Evolutionary conservation across 768 basidiomycete species (phyloP).

Genomic region (Russula griseocarnosa): DNA sequence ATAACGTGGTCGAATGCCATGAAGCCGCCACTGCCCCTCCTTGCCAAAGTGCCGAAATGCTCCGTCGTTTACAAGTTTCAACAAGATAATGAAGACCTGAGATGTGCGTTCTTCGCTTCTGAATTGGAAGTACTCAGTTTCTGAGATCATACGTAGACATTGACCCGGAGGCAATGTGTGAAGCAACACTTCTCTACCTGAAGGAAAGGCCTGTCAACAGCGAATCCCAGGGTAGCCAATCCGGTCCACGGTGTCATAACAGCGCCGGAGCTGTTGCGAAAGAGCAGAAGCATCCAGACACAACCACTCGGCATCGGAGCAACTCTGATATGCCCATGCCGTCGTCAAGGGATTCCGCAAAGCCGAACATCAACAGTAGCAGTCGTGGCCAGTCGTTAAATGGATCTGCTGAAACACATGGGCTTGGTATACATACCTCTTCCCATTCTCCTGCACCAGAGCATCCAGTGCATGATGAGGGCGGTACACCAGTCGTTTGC

Average conservation of each 20-base stretch:
- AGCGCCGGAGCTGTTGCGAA: neutral
- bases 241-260: neutral
- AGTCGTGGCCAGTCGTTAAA: neutral
- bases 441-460: neutral
- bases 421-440: neutral
- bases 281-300: constrained; percentile 2
- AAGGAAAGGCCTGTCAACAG: constrained; percentile 7
- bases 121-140: neutral
- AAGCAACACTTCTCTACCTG: constrained; percentile 12
- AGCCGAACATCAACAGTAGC: neutral
- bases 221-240: neutral
- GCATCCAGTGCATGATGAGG: neutral
- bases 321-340: neutral
- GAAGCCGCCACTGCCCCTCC: constrained; percentile 44
- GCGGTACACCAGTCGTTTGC: neutral
- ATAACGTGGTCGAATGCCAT: constrained; percentile 54
- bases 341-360: neutral
- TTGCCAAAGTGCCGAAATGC: constrained; percentile 34
- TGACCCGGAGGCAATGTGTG: constrained; percentile 1
- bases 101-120: constrained; percentile 28
- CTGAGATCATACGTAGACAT: constrained; percentile 11
- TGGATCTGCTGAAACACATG: neutral
- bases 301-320: constrained; percentile 3
- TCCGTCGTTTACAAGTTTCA: constrained; percentile 42
- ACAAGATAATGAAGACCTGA: constrained; percentile 33